Evolutionary conservation across 352 stramenopile genomes (phyloP), one percentile per base, ranked within the genome.

Genomic region (Phytophthora europaea): DNA sequence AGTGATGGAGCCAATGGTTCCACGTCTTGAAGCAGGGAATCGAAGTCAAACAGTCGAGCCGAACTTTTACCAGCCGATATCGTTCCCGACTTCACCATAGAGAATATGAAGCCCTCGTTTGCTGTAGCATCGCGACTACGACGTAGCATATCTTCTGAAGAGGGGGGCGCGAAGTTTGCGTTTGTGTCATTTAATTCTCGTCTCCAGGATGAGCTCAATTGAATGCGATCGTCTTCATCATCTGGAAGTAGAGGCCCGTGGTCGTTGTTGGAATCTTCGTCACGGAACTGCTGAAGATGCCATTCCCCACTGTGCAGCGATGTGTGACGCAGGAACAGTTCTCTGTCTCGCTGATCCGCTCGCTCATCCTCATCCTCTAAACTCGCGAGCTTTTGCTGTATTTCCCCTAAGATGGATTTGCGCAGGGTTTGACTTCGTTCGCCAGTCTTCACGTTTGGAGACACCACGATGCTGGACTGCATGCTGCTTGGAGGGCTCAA

Each of bases 11-110:
- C 70, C 54, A 60, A 40, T 23, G 60, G 31, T 53, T 68, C 53
- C 12, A 52, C 31, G 18, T 77, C 58, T 58, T 74, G 58, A 5
- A 93, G 66, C 1, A 92, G 51, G n/a, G 80, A 87, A 10, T 87
- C 81, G 64, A 89, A 91, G 40, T 89, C 80, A 57, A 89, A 92
- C 13, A 92, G 57, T 13, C 57, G 74, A 4, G 57, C 28, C 13
- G n/a, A 15, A 31, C 34, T 60, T 40, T 54, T 54, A 26, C 20
- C 45, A 53, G 34, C 15, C 48, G 51, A 8, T 12, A 8, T n/a
- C 3, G 40, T 56, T n/a, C 10, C 18, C 40, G 40, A 18, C 22
- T 58, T 47, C 9, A 53, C 1, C n/a, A 61, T 53, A 5, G 72
- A 73, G 28, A 86, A 84, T 13, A 83, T 80, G 1, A 71, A 81